Base-by-base conservation (phyloP, 331 rosid genomes). In the Arachis monticola region DNA sequence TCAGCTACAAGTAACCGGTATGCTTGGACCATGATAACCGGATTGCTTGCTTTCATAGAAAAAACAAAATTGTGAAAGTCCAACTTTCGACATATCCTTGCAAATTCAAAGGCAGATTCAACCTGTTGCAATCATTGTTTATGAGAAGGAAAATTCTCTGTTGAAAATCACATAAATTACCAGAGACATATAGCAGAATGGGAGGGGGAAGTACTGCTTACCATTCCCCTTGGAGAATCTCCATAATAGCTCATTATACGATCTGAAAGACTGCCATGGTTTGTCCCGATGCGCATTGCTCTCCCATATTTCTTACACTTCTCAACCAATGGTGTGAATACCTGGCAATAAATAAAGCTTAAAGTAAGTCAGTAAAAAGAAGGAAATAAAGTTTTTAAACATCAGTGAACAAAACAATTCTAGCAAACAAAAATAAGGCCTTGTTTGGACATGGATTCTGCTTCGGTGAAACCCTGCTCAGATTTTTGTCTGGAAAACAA, bases 171-270 rank as follows among this genome's bases (percentile, higher is more conserved):
- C 63, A 64, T 61, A 61, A 50, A 59, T 65, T 13, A 85, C 35
- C 65, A 61, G 73, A 69, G 5, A 22, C 11, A 75, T 57, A 27
- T 64, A 22, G 75, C 60, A 64, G 27, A 77, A 75, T n/a, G 42
- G 35, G 22, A 71, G 11, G 74, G 38, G 48, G 55, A 60, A 78
- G 30, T 69, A 70, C 76, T 72, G 40, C 75, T 83, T 74, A 95
- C 99, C 99, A 95, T 95, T 86, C 99, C 99, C 86, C 97, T 86
- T 2, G 99, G 99, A 73, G 99, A 95, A 85, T 95, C 99, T 17
- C 99, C 99, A 77, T 90, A 92, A 83, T 95, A 95, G 91, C 99
- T 95, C 98, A 95, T 95, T 77, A 92, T 95, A 79, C 99, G 98
- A 84, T 95, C 99, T 27, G 99, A 95, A 83, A 95, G 99, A 82